Percentiles rank a stretch among this genome's conserved stretches.
Evolutionary conservation across 768 basidiomycete species (phyloP).

Genomic region (Rhodotorula kratochvilovae): DNA sequence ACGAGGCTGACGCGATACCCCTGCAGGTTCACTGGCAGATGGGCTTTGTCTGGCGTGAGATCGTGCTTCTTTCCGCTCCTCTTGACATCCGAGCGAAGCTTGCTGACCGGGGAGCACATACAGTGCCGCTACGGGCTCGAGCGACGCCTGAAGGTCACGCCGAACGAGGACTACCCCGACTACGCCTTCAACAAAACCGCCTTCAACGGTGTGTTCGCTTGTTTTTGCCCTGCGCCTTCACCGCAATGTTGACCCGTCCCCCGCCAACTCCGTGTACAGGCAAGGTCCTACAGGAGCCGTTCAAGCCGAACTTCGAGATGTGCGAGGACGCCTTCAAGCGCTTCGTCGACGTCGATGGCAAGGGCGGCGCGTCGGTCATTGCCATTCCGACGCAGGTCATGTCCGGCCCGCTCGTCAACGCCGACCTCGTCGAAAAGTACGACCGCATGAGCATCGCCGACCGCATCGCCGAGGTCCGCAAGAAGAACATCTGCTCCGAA

Average conservation of each 20-base stretch:
- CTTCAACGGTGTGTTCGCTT: neutral
- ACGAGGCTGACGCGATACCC: neutral
- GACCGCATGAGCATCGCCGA: slow-evolving; percentile 8
- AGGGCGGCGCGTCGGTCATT: neutral
- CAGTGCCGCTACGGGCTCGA: slow-evolving; percentile 6
- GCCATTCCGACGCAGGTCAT: slow-evolving; percentile 7
- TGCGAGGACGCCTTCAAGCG: slow-evolving; percentile 7
- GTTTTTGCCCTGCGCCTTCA: neutral
- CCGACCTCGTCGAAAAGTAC: slow-evolving; percentile 1
- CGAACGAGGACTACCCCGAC: slow-evolving; percentile 10
- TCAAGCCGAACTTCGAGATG: neutral
- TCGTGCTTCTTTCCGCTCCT: neutral
- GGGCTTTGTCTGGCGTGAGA: slow-evolving; percentile 13
- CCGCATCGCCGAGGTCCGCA: slow-evolving; percentile 11
- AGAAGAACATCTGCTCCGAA: slow-evolving; percentile 7
- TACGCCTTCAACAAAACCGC: slow-evolving; percentile 1
- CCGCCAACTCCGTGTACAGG: neutral
- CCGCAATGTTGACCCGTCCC: neutral
- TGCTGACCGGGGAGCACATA: neutral
- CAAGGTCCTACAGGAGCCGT: slow-evolving; percentile 1
- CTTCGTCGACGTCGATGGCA: slow-evolving; percentile 6
- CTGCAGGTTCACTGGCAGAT: slow-evolving; percentile 6
- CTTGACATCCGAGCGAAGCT: neutral
- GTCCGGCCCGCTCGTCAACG: slow-evolving; percentile 3
- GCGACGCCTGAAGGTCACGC: slow-evolving; percentile 1